Evolutionary conservation across 1,139 yeast species (phyloP).

Genomic region (Maudiozyma humilis): DNA sequence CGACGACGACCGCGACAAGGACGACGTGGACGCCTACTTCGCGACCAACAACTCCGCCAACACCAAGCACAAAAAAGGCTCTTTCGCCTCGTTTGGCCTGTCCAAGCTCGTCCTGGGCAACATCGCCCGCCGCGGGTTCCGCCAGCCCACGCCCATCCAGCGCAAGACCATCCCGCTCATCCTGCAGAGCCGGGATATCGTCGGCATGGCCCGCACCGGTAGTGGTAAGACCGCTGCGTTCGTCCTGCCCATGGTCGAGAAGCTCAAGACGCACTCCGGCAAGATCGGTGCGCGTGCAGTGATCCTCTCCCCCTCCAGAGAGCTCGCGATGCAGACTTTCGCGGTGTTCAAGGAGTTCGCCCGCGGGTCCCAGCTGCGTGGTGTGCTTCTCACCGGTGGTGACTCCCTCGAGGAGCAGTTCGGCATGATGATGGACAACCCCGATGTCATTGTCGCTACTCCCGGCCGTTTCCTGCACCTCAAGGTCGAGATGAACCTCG

Average conservation of each 20-base stretch:
- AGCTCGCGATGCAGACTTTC: conserved; percentile 80
- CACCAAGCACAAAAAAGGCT: conserved; percentile 65
- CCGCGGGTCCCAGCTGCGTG: conserved; percentile 72
- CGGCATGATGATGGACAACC: conserved; percentile 83
- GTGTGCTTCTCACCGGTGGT: conserved; percentile 86
- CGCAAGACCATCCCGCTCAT: conserved; percentile 88
- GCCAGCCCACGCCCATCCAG: conserved; percentile 96
- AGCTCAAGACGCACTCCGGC: conserved; percentile 71
- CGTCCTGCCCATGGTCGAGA: conserved; percentile 85
- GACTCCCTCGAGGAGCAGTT: conserved; percentile 96
- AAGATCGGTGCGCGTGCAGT: conserved; percentile 86
- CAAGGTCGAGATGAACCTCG: conserved; percentile 89
- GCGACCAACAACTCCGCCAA: conserved; percentile 39
- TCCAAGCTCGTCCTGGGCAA: conserved; percentile 63
- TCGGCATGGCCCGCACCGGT: conserved; percentile 99
- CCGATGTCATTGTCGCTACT: conserved; percentile 92
- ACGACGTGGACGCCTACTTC: conserved; percentile 40
- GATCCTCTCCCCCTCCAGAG: conserved; percentile 82
- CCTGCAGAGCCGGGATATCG: conserved; percentile 83
- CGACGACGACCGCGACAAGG: conserved; percentile 46
- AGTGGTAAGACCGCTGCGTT: conserved; percentile 99
- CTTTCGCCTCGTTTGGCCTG: conserved; percentile 85
- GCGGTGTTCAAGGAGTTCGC: conserved; percentile 85
- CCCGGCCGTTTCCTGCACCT: conserved; percentile 96
- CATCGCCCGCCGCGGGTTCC: conserved; percentile 77